These are phyloP conservation scores for Rhipidocladum racemiflorum DNA, from an alignment of 176 grass and related monocot genomes.

Conservation along the genomic window DNA sequence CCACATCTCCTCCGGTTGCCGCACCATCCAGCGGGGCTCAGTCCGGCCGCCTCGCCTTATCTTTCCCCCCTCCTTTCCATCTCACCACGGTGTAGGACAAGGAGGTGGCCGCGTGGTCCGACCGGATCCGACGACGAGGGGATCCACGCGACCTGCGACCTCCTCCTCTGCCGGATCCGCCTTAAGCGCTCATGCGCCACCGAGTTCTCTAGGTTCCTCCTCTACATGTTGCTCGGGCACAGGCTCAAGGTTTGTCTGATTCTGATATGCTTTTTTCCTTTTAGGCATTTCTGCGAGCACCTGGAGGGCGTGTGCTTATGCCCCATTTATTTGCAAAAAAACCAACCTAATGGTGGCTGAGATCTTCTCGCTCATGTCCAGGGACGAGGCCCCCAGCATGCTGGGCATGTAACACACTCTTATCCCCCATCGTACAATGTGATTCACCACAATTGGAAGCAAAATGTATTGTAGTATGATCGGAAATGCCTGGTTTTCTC, in stretches of 20 bases:
- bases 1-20: too few species aligned
- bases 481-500: background rate
- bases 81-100: too few species aligned
- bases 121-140: too few species aligned
- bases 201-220: constrained; percentile 90
- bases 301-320: constrained; percentile 16
- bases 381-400: constrained; percentile 96
- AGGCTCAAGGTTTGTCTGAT: constrained; percentile 66
- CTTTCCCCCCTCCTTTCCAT: too few species aligned
- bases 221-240: constrained; percentile 95
- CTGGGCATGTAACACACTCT: constrained; percentile 52
- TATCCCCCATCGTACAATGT: background rate
- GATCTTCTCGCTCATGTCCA: constrained; percentile 98
- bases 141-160: too few species aligned
- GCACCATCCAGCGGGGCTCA: too few species aligned
- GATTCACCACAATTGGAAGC: background rate
- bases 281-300: constrained; percentile 20
- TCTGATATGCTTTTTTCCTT: background rate
- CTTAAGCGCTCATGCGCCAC: constrained; percentile 95
- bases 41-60: too few species aligned
- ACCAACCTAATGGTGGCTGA: constrained; percentile 94
- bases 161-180: too few species aligned
- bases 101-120: too few species aligned
- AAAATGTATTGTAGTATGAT: background rate
- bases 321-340: constrained; percentile 58